A percentile compares a stretch with the other conserved stretches of the same genome.
phyloP scores from a whole-genome alignment of 345 rosid species.

The Hibiscus tridactylites region DNA sequence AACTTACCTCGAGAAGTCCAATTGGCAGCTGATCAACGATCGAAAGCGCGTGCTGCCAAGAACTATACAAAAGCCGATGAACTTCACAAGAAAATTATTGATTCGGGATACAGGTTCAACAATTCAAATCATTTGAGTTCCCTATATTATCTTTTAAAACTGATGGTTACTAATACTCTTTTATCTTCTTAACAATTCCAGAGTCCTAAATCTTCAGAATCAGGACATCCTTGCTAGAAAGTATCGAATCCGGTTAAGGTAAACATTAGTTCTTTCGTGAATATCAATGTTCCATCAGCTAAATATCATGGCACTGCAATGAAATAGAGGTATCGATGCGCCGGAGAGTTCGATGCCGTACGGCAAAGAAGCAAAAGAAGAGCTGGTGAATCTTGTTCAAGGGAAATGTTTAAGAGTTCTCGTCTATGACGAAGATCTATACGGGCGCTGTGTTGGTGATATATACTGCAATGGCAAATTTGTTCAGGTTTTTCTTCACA shows the following conservation, averaged over 20 bases:
- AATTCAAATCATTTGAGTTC: neutral
- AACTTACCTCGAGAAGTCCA: conserved; percentile 53
- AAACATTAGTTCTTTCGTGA: neutral
- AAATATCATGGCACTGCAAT: neutral
- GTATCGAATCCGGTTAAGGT: conserved; percentile 66
- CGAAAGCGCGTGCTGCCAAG: conserved; percentile 49
- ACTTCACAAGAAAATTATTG: conserved; percentile 53
- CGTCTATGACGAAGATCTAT: conserved; percentile 30
- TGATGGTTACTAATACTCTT: neutral
- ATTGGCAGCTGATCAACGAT: conserved; percentile 45
- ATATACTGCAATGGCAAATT: conserved; percentile 64
- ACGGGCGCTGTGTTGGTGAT: conserved; percentile 72
- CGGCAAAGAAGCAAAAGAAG: conserved; percentile 43
- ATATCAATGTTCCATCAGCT: neutral
- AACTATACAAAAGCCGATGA: conserved; percentile 54
- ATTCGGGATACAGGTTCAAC: conserved; percentile 58
- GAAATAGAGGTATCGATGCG: conserved; percentile 50
- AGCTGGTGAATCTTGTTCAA: conserved; percentile 25
- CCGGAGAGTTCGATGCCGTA: conserved; percentile 47
- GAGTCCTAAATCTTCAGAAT: conserved; percentile 37
- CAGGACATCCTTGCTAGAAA: conserved; percentile 69
- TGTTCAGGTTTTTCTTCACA: conserved; percentile 18
- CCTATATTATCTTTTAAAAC: neutral
- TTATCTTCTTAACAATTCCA: conserved; percentile 8
- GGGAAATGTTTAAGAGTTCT: conserved; percentile 19